Evolutionary conservation across 805 yeast species (phyloP), one percentile per base, ranked within the genome.

Genomic region (Kodamaea sagamina): DNA sequence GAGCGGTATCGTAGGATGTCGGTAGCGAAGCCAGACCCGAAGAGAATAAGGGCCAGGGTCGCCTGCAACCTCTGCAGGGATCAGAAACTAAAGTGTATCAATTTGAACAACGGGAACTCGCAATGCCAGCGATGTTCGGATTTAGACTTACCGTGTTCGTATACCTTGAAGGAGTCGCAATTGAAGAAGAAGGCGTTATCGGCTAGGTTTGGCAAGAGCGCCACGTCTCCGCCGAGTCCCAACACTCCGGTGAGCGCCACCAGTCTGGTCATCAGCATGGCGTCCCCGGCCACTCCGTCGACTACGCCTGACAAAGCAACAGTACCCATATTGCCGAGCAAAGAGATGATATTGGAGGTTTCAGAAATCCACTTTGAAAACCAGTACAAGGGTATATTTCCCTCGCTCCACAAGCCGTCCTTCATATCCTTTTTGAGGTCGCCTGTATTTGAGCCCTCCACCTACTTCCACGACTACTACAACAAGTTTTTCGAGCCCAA

Each of bases 301-400:
- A 11, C 22, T n/a, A 11, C 21, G 22, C 28, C 22, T 9, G 25
- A 13, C n/a, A 29, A 10, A 10, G 16, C 39, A 7, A 16, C 18
- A 13, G 44, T 49, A 4, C 43, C 43, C 1, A 36, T 53, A n/a
- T 45, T 58, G 6, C 63, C 63, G 2, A 43, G 44, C 9, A 57
- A 53, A 36, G 24, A 40, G 13, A 13, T 42, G 6, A 38, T 59
- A 6, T 27, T 52, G 8, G 61, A 59, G 39, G 52, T 54, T 1
- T 47, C 49, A 2, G 58, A 57, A 22, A 52, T 59, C 6, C 58
- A 48, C 41, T 59, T 59, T 37, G 57, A 53, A 26, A 59, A 55
- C 41, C 63, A 59, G 39, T 57, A 58, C 46, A 52, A 55, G 17
- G 57, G 61, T 3, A 59, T 59, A 19, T 58, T 59, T 39, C 59